Evolutionary conservation across 2,329 filamentous ascomycete species (phyloP).

Genomic region (Alternaria arbusti): DNA sequence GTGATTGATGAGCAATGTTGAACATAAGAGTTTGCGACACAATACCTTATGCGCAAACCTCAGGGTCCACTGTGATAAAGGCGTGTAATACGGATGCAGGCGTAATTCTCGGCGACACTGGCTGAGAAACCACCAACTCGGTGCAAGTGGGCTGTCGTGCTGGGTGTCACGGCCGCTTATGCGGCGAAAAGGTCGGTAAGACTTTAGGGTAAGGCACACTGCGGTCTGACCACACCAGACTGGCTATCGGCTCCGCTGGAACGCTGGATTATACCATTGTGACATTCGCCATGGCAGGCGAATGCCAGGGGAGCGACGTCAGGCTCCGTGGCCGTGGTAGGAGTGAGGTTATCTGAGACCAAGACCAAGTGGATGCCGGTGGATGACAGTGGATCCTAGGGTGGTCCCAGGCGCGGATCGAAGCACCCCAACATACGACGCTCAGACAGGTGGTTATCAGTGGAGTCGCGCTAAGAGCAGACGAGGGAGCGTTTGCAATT

Average conservation of each 20-base stretch:
- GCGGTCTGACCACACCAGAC: neutral
- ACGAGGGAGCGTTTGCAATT: slow-evolving; percentile 8
- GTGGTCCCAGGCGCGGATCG: slow-evolving; percentile 12
- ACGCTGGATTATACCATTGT: neutral
- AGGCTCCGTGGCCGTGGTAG: neutral
- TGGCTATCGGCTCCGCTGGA: neutral
- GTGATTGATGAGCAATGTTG: neutral
- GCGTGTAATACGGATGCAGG: neutral
- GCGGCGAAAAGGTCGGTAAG: slow-evolving; percentile 1
- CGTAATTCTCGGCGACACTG: neutral
- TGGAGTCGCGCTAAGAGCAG: slow-evolving; percentile 17
- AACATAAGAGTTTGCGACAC: neutral
- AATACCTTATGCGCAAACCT: neutral
- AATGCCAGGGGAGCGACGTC: neutral
- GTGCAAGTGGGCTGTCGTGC: slow-evolving; percentile 4
- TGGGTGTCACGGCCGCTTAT: slow-evolving; percentile 5
- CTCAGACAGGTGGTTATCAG: slow-evolving; percentile 22
- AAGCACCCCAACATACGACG: slow-evolving; percentile 15
- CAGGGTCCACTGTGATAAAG: neutral
- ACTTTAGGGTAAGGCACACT: slow-evolving; percentile 7
- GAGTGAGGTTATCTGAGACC: neutral
- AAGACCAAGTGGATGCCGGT: slow-evolving; percentile 8
- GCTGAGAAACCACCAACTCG: slow-evolving; percentile 1
- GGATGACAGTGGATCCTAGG: slow-evolving; percentile 3
- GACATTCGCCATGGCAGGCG: neutral